phyloP scores from a whole-genome alignment of 1,139 yeast species.

The Protomyces macrosporus region DNA sequence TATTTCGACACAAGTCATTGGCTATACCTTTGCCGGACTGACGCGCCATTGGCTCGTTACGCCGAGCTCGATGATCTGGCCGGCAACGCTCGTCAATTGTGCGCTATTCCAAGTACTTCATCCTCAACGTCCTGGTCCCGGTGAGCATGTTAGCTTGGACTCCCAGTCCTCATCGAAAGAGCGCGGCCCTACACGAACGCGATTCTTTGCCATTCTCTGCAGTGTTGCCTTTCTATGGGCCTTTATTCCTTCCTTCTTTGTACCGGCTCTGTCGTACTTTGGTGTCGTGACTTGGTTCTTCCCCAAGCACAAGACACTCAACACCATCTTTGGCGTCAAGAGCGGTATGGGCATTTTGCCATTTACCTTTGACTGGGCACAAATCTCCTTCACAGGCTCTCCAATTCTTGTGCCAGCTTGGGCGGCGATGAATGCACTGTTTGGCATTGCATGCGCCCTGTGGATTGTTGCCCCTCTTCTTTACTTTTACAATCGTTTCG shows the following conservation, averaged over 20 bases:
- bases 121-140: background rate
- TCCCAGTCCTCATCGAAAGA: constrained; percentile 35
- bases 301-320: constrained; percentile 53
- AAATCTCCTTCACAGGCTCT: constrained; percentile 62
- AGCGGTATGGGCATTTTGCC: constrained; percentile 66
- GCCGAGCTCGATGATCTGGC: constrained; percentile 65
- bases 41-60: constrained; percentile 53
- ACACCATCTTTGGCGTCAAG: constrained; percentile 57
- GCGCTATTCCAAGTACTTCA: constrained; percentile 27
- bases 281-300: constrained; percentile 56
- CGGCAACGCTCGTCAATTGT: constrained; percentile 36
- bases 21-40: constrained; percentile 62
- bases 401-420: constrained; percentile 56
- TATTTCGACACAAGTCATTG: constrained; percentile 49
- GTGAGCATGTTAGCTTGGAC: background rate
- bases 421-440: constrained; percentile 49
- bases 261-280: constrained; percentile 49
- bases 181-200: constrained; percentile 22
- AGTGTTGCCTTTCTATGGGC: constrained; percentile 47
- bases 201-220: constrained; percentile 40
- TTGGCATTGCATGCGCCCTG: constrained; percentile 39
- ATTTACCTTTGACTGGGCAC: constrained; percentile 53
- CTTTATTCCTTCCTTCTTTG: constrained; percentile 54
- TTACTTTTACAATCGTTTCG: constrained; percentile 49
- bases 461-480: constrained; percentile 45